Conservation (phyloP, 2,329 filamentous ascomycete genomes). For the Verticillium klebahnii region DNA sequence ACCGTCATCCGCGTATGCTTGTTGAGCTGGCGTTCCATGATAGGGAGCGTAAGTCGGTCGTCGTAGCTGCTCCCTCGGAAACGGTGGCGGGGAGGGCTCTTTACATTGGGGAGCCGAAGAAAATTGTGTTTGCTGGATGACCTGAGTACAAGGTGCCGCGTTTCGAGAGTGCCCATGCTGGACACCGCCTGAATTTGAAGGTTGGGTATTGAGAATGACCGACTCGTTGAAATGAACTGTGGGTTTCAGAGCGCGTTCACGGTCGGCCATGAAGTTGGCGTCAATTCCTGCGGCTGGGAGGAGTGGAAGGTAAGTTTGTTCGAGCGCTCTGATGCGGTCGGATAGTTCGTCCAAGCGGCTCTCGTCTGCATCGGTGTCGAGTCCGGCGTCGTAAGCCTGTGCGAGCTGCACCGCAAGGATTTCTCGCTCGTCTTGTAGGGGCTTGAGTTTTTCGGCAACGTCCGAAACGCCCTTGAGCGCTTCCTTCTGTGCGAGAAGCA, state of each 20-base stretch:
- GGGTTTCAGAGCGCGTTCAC: not conserved
- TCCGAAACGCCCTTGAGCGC: slow-evolving; percentile 34
- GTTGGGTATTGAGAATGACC: slow-evolving; percentile 18
- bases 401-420: slow-evolving; percentile 40
- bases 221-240: slow-evolving; percentile 11
- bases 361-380: slow-evolving; percentile 50
- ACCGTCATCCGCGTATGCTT: slow-evolving; percentile 15
- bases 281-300: slow-evolving; percentile 43
- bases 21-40: not conserved
- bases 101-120: slow-evolving; percentile 15
- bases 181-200: slow-evolving; percentile 16
- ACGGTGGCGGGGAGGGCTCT: slow-evolving; percentile 12
- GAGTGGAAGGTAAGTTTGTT: slow-evolving; percentile 33
- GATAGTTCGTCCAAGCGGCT: slow-evolving; percentile 42
- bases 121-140: slow-evolving; percentile 49
- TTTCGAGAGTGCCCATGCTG: not conserved
- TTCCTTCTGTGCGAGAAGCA: slow-evolving; percentile 39
- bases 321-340: slow-evolving; percentile 33
- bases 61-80: slow-evolving; percentile 11
- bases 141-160: slow-evolving; percentile 29
- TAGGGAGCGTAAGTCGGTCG: not conserved
- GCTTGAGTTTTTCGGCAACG: slow-evolving; percentile 37
- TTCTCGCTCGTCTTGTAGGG: slow-evolving; percentile 38
- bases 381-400: slow-evolving; percentile 44
- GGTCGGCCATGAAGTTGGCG: slow-evolving; percentile 30